Evolutionary conservation across 163 green algal species (phyloP), one percentile per base, ranked within the genome.

Genomic region (Scenedesmus sp.): DNA sequence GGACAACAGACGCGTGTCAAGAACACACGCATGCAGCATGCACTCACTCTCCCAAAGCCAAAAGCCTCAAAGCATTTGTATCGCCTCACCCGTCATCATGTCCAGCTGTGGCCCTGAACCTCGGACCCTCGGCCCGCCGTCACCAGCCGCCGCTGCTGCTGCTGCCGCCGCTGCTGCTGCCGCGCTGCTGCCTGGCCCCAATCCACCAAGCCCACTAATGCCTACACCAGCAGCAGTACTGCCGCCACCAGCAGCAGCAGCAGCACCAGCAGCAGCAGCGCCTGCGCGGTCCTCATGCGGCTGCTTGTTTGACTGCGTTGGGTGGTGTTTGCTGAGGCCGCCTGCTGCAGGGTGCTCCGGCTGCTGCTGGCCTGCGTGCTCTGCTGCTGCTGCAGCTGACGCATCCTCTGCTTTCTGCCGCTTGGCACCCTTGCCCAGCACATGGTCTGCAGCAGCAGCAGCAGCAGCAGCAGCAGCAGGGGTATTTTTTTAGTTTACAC

Each of bases 81-180:
- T 9, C 76, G 13, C 77, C 77, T 62, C 77, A 91, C 87, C 87
- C 81, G 81, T 92, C 81, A 88, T 77, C 81, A 89, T 92, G 13
- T 92, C 88, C 52, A 92, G 56, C 64, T 92, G 88, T 4, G 88
- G 88, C 16, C 88, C 88, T 20, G 88, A 88, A 6, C 88, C 79
- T 4, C 26, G 54, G 2, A 89, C 62, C 26, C 64, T 60, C 13
- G 86, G 34, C 7, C 52, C 84, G 9, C 59, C 86, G 23, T 26
- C 90, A 18, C 34, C 85, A 46, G 57, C 90, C 52, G 73, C 84
- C 9, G 46, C 84, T 16, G 55, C 60, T 12, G n/a, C 91, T 60
- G 73, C 86, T 23, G 64, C 83, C 15, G 67, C 90, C 64, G 82
- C 62, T 66, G 89, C 64, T 73, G 66, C 82, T 54, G 89, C 62